Percentiles rank a stretch among this genome's conserved stretches.
phyloP scores from a whole-genome alignment of 2,329 filamentous ascomycete genomes.

The Monosporascus cannonballus region DNA sequence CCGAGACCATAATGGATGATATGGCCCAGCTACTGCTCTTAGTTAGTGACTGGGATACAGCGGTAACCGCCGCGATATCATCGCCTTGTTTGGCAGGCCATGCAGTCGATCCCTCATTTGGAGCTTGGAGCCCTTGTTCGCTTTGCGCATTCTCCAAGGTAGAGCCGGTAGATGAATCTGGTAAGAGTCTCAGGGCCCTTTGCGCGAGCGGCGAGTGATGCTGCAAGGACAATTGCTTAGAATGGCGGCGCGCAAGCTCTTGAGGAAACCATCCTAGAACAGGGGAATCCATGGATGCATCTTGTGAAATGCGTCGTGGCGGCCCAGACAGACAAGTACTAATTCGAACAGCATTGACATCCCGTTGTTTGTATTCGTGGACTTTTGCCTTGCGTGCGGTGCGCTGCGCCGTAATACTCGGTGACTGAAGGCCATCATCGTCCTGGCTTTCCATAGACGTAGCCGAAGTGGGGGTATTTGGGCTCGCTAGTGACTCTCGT shows the following conservation, averaged over 20 bases:
- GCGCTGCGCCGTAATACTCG: conserved; percentile 15
- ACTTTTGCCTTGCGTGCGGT: conserved; percentile 17
- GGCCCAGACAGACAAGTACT: neutral
- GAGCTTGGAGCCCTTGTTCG: neutral
- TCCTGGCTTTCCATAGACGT: conserved; percentile 3
- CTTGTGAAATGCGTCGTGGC: neutral
- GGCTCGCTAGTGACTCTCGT: neutral
- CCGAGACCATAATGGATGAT: conserved; percentile 22
- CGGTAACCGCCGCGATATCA: neutral
- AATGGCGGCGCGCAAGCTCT: neutral
- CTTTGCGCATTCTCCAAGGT: neutral
- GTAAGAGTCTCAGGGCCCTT: conserved; percentile 1
- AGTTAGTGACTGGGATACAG: neutral
- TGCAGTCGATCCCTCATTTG: neutral
- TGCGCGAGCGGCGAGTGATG: conserved; percentile 4
- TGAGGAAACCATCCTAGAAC: conserved; percentile 17
- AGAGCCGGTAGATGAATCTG: neutral
- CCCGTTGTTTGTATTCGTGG: conserved; percentile 16
- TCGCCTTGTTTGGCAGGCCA: neutral
- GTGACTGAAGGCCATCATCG: conserved; percentile 1
- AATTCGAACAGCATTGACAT: conserved; percentile 13
- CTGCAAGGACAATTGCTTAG: conserved; percentile 1
- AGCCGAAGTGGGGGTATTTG: neutral
- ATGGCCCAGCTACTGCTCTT: conserved; percentile 6
- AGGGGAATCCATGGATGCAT: conserved; percentile 15